Conservation (phyloP, 2,329 filamentous ascomycete genomes). For the Leptoxyphium fumago region DNA sequence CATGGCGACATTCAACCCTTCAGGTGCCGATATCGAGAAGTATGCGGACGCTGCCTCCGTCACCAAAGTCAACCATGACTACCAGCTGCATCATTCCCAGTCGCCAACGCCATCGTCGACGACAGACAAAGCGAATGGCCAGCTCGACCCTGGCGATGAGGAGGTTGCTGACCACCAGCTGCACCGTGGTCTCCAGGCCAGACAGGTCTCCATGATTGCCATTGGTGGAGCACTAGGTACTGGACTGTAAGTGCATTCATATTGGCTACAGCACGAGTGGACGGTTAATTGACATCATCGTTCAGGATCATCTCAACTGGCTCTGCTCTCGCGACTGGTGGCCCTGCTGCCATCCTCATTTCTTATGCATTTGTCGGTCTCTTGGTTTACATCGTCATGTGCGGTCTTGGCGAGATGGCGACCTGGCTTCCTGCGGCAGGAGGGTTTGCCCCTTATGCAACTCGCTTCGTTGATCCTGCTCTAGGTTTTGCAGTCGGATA, state of each 20-base stretch:
- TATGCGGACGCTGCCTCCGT: neutral
- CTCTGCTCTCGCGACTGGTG: slow-evolving; percentile 33
- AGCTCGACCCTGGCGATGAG: neutral
- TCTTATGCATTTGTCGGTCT: slow-evolving; percentile 55
- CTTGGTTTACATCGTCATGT: slow-evolving; percentile 70
- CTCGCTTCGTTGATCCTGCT: slow-evolving; percentile 65
- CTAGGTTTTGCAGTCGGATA: slow-evolving; percentile 68
- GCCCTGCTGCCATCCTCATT: slow-evolving; percentile 54
- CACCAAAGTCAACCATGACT: neutral
- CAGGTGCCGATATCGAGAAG: neutral
- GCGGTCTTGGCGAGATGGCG: slow-evolving; percentile 70
- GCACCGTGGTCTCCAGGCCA: slow-evolving; percentile 38
- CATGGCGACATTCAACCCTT: neutral
- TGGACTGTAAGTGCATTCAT: slow-evolving; percentile 26
- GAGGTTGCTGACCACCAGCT: slow-evolving; percentile 18
- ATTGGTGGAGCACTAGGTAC: slow-evolving; percentile 57
- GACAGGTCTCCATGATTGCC: slow-evolving; percentile 49
- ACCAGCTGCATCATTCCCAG: neutral
- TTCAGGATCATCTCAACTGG: slow-evolving; percentile 47
- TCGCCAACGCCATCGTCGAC: neutral
- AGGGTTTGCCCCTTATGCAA: slow-evolving; percentile 70
- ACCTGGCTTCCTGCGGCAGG: slow-evolving; percentile 64
- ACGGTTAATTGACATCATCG: slow-evolving; percentile 37
- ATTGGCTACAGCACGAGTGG: slow-evolving; percentile 8
- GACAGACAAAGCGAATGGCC: neutral